Evolutionary conservation across 305 asterid species (phyloP), one percentile per base, ranked within the genome.

Genomic region (Euphrasia arctica): DNA sequence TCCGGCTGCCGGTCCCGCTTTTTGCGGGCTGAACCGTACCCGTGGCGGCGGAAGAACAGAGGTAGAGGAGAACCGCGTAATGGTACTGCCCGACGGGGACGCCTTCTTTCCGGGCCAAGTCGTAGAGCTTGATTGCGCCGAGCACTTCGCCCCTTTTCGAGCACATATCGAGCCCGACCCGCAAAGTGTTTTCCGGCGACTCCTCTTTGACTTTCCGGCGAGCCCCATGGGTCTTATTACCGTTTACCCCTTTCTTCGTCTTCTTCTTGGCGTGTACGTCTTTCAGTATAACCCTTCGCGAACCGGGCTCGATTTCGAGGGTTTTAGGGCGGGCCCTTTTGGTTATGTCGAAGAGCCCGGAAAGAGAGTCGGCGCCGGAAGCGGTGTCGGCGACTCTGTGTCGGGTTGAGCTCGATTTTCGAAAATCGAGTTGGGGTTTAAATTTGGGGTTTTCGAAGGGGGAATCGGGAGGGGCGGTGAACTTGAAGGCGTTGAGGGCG

Each of bases 41-140:
- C 62, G 87, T 78, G 58, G 97, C 94, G 9, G 97, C 95, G 72
- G 97, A 87, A n/a, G 97, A 82, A 79, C 95, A 90, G 67, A 90
- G 95, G 75, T 90, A 90, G 48, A 90, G 74, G 27, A 90, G 85
- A 70, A 85, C 94, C 71, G 85, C 85, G 80, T 80, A 87, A 73
- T 90, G 97, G 61, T 90, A 87, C 76, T 80, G 90, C 60, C 72
- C 88, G 76, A 90, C 62, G 55, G 49, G 50, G 14, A 85, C 67
- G n/a, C 82, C 81, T 68, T 87, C 90, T 66, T 60, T 83, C 70
- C 69, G 64, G 41, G 90, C 89, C 77, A 87, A 79, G 65, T 78
- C 85, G 79, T 82, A 85, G 42, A 90, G 80, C 70, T 70, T 75
- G 63, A 87, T 82, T 52, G 94, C 97, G 59, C 86, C 80, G 66